Percentiles rank a stretch among this genome's conserved stretches.
phyloP scores from a whole-genome alignment of 225 moss, liverwort and hornwort species.

The Ulota crispa region DNA sequence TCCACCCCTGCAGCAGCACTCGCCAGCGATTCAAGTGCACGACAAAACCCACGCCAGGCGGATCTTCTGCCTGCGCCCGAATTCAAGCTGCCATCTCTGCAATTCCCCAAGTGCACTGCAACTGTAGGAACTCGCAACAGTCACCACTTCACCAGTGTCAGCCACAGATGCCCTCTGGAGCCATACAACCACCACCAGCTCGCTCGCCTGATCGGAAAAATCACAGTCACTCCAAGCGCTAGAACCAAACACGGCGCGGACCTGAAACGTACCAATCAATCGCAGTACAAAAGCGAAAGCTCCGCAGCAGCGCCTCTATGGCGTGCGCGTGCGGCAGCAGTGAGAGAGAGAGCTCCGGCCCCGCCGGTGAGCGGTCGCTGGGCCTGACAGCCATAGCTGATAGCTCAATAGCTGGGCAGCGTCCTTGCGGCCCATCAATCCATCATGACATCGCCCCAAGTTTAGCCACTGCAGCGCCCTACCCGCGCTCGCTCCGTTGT shows the following conservation, averaged over 20 bases:
- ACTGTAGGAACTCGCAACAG: constrained; percentile 4
- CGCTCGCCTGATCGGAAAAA: background rate
- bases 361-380: constrained; percentile 8
- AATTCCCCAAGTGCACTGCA: background rate
- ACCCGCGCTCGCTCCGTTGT: background rate
- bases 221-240: background rate
- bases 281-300: too few species aligned
- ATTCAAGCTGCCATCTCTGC: constrained; percentile 15
- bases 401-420: background rate
- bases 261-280: background rate
- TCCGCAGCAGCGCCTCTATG: background rate
- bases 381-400: background rate
- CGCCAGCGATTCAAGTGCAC: background rate
- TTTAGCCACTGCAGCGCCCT: background rate
- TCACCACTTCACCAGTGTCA: background rate
- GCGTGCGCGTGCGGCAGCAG: constrained; percentile 11
- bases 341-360: background rate
- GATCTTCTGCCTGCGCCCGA: background rate
- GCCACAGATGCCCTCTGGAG: background rate
- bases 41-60: constrained; percentile 18
- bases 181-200: background rate
- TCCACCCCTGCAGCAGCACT: too few species aligned
- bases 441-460: background rate
- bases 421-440: background rate
- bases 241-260: background rate